phyloP scores from a whole-genome alignment of 78 protist species.

The Dictyostelium purpureum region DNA sequence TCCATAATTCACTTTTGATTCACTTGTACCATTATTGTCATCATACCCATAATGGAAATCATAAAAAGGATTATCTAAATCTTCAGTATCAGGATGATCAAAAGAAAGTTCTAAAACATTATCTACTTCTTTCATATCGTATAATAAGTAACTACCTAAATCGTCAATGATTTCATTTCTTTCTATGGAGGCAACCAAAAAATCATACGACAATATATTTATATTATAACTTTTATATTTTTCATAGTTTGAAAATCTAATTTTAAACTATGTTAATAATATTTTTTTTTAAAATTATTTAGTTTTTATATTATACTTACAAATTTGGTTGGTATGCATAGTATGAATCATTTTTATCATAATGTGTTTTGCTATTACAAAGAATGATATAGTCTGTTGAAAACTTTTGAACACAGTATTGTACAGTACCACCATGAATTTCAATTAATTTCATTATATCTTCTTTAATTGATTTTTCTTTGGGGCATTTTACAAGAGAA shows the following conservation, averaged over 20 bases:
- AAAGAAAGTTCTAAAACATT: background rate
- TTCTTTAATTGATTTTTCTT: background rate
- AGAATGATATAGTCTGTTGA: background rate
- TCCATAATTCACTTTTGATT: background rate
- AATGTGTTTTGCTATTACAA: background rate
- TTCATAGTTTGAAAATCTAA: background rate
- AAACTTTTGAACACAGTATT: slow-evolving; percentile 13
- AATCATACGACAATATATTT: slow-evolving; percentile 8
- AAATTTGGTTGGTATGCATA: background rate
- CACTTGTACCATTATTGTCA: background rate
- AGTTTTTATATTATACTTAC: background rate
- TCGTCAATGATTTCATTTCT: background rate
- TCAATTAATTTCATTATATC: background rate
- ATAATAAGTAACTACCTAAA: background rate
- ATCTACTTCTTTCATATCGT: background rate
- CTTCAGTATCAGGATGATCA: background rate
- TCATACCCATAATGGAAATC: too few relatives aligned
- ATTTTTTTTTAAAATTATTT: too few relatives aligned
- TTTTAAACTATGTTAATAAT: background rate
- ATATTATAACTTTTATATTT: background rate
- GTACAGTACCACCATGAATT: background rate
- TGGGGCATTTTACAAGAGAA: background rate
- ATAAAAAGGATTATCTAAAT: background rate
- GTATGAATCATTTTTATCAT: background rate
- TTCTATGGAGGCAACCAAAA: background rate